Evolutionary conservation across 108 stramenopile species (phyloP).

Genomic region (Pseudonitzschia pungens): DNA sequence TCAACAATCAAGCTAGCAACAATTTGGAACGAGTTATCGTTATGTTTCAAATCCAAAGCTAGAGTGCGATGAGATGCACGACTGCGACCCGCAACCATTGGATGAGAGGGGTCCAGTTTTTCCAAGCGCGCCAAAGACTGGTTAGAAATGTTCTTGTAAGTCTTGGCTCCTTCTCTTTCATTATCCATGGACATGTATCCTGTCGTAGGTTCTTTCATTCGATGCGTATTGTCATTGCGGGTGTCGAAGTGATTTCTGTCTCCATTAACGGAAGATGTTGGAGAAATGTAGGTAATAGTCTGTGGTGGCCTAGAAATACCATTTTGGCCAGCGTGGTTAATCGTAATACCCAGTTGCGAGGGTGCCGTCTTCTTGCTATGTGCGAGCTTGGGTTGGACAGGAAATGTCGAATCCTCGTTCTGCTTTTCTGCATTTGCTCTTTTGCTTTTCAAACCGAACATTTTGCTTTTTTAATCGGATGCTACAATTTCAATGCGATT

Average conservation of each 20-base stretch:
- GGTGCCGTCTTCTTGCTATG: background rate
- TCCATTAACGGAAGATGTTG: slow-evolving; percentile 62
- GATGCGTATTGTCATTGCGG: background rate
- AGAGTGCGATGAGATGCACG: background rate
- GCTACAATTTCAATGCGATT: background rate
- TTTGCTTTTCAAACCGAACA: background rate
- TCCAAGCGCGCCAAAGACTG: slow-evolving; percentile 7
- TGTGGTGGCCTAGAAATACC: slow-evolving; percentile 2
- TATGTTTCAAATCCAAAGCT: slow-evolving; percentile 55
- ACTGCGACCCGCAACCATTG: slow-evolving; percentile 3
- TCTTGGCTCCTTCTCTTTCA: background rate
- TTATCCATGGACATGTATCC: slow-evolving; percentile 6
- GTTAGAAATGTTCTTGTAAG: slow-evolving; percentile 1
- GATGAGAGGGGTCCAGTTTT: slow-evolving; percentile 12
- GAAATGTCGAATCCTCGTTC: background rate
- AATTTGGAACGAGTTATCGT: slow-evolving; percentile 74
- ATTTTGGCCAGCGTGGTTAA: background rate
- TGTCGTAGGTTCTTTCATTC: background rate
- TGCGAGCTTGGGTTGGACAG: background rate
- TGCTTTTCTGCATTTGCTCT: background rate
- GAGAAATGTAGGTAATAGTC: slow-evolving; percentile 18
- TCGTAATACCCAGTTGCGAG: background rate
- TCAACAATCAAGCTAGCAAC: slow-evolving; percentile 66
- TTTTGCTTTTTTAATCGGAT: background rate
- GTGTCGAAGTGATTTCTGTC: slow-evolving; percentile 38